Evolutionary conservation across 257 asterid genomes (phyloP), one percentile per base, ranked within the genome.

Genomic region (Solanum clarkiae): DNA sequence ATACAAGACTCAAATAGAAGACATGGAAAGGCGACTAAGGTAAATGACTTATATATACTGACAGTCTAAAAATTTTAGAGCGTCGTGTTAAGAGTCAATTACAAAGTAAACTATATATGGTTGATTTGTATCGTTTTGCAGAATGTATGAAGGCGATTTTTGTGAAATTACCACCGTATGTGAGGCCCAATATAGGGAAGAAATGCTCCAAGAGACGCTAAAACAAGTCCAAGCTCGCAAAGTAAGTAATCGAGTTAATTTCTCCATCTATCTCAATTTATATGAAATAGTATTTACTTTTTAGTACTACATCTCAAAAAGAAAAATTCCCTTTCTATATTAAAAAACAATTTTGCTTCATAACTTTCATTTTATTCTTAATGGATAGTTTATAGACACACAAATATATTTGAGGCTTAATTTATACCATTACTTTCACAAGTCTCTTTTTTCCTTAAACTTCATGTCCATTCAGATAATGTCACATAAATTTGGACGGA

Each of bases 101-200:
- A 2, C 24, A 5, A 70, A 1, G 8, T 40, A 17, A 70, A 29
- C 1, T 32, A 53, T 47, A 3, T 32, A 14, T 49, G 9, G 20
- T 32, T 54, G 4, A 22, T 42, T 16, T 44, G 15, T 36, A 4
- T 7, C 6, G 47, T n/a, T 22, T 68, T 10, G 13, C 80, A 96
- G 99, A 89, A 69, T 91, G 17, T 96, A 93, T 57, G 99, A 96
- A 88, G 93, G 93, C 1, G 92, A 92, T 85, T 90, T 91, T 6
- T 88, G 92, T 86, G 95, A 95, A 26, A 92, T 96, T 59, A 83
- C 86, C 5, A 82, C 96, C 0, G 6, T 92, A 55, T 86, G 89
- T 68, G 99, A 96, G 88, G 99, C 97, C 4, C 93, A 92, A 86
- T 92, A 89, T 40, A 90, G 94, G 87, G 98, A 96, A 80, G 97